Conservation (phyloP, 768 basidiomycete genomes). For the Termitomyces sp. region DNA sequence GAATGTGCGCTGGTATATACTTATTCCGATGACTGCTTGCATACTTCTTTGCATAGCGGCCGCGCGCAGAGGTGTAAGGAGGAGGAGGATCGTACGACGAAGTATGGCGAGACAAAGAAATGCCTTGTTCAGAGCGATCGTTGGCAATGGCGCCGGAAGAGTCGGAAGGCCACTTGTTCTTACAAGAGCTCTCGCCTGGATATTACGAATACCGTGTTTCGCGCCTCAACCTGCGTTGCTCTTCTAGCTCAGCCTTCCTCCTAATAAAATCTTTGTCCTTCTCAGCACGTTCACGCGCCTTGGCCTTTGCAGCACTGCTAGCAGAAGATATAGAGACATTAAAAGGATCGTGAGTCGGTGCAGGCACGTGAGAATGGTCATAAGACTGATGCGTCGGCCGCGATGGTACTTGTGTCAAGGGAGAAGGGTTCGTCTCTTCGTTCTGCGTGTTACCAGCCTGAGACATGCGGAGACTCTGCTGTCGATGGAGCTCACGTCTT, state of each 20-base stretch:
- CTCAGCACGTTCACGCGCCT: conserved; percentile 24
- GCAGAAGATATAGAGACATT: conserved; percentile 31
- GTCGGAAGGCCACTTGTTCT: conserved; percentile 1
- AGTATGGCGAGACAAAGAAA: conserved; percentile 6
- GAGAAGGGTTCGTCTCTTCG: neutral
- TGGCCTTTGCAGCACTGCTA: conserved; percentile 47
- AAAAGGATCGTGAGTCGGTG: conserved; percentile 11
- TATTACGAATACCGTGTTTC: neutral
- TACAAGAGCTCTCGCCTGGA: neutral
- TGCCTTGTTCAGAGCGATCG: neutral
- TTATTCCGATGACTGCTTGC: neutral
- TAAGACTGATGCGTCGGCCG: conserved; percentile 8
- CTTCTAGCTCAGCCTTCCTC: conserved; percentile 6
- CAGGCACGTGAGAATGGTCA: conserved; percentile 14
- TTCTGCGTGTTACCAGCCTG: neutral
- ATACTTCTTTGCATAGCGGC: conserved; percentile 1
- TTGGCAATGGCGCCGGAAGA: neutral
- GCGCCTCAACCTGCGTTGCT: neutral
- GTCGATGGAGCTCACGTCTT: conserved; percentile 4
- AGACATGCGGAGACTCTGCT: neutral
- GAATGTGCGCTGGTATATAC: neutral
- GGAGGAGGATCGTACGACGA: conserved; percentile 10
- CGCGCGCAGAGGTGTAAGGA: conserved; percentile 9
- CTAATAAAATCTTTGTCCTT: conserved; percentile 13
- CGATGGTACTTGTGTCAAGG: conserved; percentile 3